A percentile compares a stretch with the other conserved stretches of the same genome.
Evolutionary conservation across 176 grass and related monocot species (phyloP).

Genomic region (Lolium multiflorum): DNA sequence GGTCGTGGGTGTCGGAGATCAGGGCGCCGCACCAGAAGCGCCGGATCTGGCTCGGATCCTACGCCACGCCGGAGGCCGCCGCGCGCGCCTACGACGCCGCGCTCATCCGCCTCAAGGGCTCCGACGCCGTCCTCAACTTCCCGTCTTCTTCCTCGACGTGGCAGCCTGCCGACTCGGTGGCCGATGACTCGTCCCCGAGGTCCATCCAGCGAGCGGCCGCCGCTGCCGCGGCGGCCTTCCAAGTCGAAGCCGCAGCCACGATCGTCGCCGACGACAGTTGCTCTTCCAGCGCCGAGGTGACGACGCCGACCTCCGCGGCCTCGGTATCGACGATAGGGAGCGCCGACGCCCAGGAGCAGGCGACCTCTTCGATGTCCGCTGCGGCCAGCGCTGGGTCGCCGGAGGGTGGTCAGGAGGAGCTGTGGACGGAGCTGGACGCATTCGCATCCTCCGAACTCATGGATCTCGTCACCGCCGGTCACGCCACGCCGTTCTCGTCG

Average conservation of each 20-base stretch:
- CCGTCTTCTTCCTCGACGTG: conserved; percentile 39
- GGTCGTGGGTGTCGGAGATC: conserved; percentile 97
- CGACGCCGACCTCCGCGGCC: conserved; percentile 24
- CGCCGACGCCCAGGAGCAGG: conserved; percentile 27
- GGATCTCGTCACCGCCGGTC: conserved; percentile 44
- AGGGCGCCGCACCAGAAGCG: conserved; percentile 90
- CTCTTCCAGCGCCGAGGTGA: conserved; percentile 42
- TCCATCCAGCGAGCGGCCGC: conserved; percentile 80
- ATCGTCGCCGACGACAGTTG: conserved; percentile 36
- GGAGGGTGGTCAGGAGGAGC: conserved; percentile 18
- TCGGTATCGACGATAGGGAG: conserved; percentile 26
- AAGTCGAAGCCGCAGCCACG: not conserved
- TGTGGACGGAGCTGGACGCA: conserved; percentile 56
- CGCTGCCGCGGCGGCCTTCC: conserved; percentile 56
- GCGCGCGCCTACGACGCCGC: conserved; percentile 94
- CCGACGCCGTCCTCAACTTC: conserved; percentile 85
- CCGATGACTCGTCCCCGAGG: conserved; percentile 65
- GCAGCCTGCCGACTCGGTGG: not conserved
- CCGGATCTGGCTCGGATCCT: conserved; percentile 94
- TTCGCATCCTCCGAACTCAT: conserved; percentile 51
- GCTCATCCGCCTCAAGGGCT: conserved; percentile 85
- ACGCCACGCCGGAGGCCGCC: conserved; percentile 83
- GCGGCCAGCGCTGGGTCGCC: conserved; percentile 35
- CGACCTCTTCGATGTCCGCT: conserved; percentile 31
- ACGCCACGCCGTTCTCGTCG: conserved; percentile 32